Evolutionary conservation across 2,329 filamentous ascomycete genomes (phyloP).

Genomic region (Lecanicillium sp.): DNA sequence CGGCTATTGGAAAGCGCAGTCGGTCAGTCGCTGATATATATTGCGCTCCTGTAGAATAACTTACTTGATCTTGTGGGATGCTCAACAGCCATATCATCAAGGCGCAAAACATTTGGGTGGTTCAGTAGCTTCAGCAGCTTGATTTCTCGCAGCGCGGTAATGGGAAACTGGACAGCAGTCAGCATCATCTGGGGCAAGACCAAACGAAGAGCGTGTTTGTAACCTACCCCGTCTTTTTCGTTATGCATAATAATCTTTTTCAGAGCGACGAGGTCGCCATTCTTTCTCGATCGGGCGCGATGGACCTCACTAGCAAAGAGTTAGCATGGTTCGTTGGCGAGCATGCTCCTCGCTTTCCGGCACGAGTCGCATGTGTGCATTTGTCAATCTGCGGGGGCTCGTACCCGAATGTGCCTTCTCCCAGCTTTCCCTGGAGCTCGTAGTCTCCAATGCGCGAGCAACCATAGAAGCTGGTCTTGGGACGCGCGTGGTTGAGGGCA

Average conservation of each 20-base stretch:
- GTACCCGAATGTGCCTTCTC: constrained; percentile 91
- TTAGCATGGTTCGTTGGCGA: constrained; percentile 1
- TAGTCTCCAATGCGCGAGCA: constrained; percentile 80
- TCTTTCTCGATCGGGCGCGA: constrained; percentile 72
- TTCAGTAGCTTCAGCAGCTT: constrained; percentile 94
- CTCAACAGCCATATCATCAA: constrained; percentile 97
- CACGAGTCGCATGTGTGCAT: background rate
- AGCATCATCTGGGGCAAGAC: constrained; percentile 11
- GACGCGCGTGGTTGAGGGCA: constrained; percentile 48
- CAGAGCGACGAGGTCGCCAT: constrained; percentile 70
- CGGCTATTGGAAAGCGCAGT: constrained; percentile 37
- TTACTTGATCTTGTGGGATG: constrained; percentile 54
- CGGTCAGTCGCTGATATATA: background rate
- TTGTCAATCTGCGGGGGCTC: constrained; percentile 16
- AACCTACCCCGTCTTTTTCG: constrained; percentile 82
- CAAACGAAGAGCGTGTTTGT: constrained; percentile 10
- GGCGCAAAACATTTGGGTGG: constrained; percentile 75
- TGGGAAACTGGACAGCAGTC: constrained; percentile 64
- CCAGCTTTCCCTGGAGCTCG: constrained; percentile 73
- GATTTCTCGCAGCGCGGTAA: constrained; percentile 93
- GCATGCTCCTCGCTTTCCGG: constrained; percentile 8
- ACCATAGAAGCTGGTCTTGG: constrained; percentile 61
- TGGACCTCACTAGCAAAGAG: constrained; percentile 89
- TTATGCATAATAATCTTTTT: constrained; percentile 99
- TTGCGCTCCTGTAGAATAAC: constrained; percentile 13